Evolutionary conservation across 371 early-diverging fungal species (phyloP).

Genomic region (Rhizopus arrhizus): DNA sequence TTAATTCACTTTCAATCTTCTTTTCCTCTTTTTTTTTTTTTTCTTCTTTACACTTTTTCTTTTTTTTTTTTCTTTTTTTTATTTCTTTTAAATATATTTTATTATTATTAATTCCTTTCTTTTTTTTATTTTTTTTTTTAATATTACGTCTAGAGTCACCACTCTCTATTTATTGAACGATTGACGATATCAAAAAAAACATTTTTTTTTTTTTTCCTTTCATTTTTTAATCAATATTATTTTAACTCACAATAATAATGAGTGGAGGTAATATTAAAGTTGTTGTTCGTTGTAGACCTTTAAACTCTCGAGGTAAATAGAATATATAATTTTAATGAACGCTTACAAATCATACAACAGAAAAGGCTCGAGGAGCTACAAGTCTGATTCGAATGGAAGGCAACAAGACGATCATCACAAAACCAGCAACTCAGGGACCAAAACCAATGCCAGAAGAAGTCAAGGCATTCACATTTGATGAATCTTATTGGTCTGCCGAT

Average conservation of each 20-base stretch:
- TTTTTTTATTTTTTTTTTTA: no score
- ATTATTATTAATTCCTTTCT: background rate
- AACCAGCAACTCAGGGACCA: conserved; percentile 37
- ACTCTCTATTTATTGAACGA: no score
- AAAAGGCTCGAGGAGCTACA: conserved; percentile 58
- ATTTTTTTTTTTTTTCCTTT: background rate
- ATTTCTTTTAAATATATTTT: background rate
- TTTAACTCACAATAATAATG: conserved; percentile 5
- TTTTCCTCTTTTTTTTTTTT: background rate
- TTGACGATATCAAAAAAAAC: background rate
- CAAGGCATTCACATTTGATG: conserved; percentile 77
- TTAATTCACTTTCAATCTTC: background rate
- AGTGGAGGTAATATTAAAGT: conserved; percentile 66
- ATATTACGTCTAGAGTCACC: no score
- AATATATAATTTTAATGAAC: background rate
- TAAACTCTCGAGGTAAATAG: conserved; percentile 60
- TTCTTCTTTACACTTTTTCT: background rate
- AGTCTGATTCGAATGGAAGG: conserved; percentile 65
- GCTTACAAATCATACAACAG: conserved; percentile 23
- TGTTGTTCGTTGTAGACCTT: conserved; percentile 72
- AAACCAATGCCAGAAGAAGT: conserved; percentile 30
- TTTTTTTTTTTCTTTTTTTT: conserved; percentile 1
- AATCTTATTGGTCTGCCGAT: conserved; percentile 78
- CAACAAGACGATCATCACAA: conserved; percentile 62
- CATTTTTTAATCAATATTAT: conserved; percentile 1